These are phyloP conservation scores for Xylariaceae sp. DNA, from an alignment of 2,329 filamentous ascomycete species.

Conservation along the genomic window DNA sequence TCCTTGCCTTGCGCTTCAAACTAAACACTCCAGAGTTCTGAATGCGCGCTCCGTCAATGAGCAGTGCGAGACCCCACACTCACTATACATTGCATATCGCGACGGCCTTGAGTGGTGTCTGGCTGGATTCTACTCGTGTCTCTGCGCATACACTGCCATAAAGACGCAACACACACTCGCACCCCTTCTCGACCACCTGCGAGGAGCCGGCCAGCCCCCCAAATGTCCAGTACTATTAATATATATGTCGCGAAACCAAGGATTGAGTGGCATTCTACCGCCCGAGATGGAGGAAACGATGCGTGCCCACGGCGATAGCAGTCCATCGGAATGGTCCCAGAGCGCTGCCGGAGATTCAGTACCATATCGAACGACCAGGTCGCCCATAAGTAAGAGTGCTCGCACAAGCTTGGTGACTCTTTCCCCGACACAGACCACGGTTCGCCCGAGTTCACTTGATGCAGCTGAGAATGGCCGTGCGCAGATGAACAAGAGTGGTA, in stretches of 20 bases:
- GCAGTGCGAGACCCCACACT: slow-evolving; percentile 22
- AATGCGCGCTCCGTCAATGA: slow-evolving; percentile 26
- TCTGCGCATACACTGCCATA: slow-evolving; percentile 19
- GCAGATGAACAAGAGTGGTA: slow-evolving; percentile 21
- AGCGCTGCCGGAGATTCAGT: slow-evolving; percentile 29
- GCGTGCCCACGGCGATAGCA: slow-evolving; percentile 35
- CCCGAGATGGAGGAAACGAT: slow-evolving; percentile 43
- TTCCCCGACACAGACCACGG: slow-evolving; percentile 38
- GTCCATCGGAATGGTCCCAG: slow-evolving; percentile 34
- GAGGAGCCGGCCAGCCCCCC: slow-evolving; percentile 22
- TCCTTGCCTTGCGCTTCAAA: slow-evolving; percentile 14
- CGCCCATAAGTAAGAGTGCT: slow-evolving; percentile 20
- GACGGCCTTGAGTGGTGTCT: slow-evolving; percentile 19
- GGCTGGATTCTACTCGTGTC: slow-evolving; percentile 19
- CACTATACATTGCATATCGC: slow-evolving; percentile 20
- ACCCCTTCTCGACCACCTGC: slow-evolving; percentile 16
- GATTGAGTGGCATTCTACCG: slow-evolving; percentile 41
- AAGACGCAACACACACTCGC: slow-evolving; percentile 21
- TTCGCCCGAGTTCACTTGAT: slow-evolving; percentile 65
- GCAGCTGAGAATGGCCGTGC: slow-evolving; percentile 34
- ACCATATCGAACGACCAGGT: slow-evolving; percentile 23
- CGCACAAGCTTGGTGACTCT: slow-evolving; percentile 29
- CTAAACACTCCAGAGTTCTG: slow-evolving; percentile 15
- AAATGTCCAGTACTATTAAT: slow-evolving; percentile 30
- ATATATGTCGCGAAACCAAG: slow-evolving; percentile 39